phyloP scores from a whole-genome alignment of 1,284 basidiomycete genomes.

The Sanghuangporus sanghuang region DNA sequence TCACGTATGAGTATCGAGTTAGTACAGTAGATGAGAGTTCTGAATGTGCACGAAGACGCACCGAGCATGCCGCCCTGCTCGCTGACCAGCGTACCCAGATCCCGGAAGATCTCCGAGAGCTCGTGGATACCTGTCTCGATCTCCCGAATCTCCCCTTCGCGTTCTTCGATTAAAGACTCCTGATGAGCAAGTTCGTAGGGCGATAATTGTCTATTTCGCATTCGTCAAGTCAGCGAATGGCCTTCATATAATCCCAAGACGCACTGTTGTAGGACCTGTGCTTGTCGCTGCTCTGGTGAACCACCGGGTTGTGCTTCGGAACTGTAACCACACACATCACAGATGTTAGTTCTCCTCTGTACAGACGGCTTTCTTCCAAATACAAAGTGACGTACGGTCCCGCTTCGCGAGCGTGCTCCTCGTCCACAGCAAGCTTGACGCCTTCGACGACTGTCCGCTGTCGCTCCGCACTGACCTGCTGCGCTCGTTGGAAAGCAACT shows the following conservation, averaged over 20 bases:
- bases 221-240: not conserved
- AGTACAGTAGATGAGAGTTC: not conserved
- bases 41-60: conserved; percentile 35
- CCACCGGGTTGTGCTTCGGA: conserved; percentile 31
- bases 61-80: conserved; percentile 96
- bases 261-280: conserved; percentile 57
- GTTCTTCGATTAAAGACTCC: conserved; percentile 92
- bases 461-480: conserved; percentile 84
- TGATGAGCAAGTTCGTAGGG: conserved; percentile 94
- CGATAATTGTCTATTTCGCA: conserved; percentile 52
- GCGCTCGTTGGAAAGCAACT: conserved; percentile 87
- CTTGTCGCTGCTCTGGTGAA: conserved; percentile 57
- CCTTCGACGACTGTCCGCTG: conserved; percentile 82
- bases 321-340: conserved; percentile 19
- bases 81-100: conserved; percentile 90
- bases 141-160: conserved; percentile 92
- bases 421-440: conserved; percentile 71
- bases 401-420: conserved; percentile 38
- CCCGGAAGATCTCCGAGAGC: conserved; percentile 94
- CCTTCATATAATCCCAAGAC: conserved; percentile 12
- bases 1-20: not conserved
- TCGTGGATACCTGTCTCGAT: conserved; percentile 98
- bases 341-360: not conserved
- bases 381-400: conserved; percentile 26
- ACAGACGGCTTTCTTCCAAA: not conserved